phyloP scores from a whole-genome alignment of 176 grass and related monocot genomes.

The Echinochloa phyllopogon region DNA sequence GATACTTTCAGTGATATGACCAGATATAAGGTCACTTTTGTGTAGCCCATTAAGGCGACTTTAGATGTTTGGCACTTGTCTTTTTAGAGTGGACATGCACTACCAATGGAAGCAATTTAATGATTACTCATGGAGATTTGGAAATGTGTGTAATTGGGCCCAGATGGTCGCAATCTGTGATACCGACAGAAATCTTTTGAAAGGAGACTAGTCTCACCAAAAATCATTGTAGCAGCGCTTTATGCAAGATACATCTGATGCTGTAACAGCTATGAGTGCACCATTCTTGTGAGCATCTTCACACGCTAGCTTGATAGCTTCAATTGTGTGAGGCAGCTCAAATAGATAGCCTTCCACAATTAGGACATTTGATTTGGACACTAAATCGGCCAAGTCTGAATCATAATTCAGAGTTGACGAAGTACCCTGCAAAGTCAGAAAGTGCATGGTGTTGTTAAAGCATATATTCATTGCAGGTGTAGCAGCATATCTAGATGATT shows the following conservation, averaged over 20 bases:
- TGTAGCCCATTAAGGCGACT: background rate
- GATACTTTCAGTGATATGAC: conserved; percentile 17
- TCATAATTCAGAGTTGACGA: conserved; percentile 83
- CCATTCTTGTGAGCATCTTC: conserved; percentile 87
- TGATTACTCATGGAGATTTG: background rate
- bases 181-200: conserved; percentile 14
- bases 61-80: background rate
- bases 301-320: conserved; percentile 87
- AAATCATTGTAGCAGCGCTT: conserved; percentile 82
- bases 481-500: conserved; percentile 4
- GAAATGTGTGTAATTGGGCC: background rate
- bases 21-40: background rate
- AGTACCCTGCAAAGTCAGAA: conserved; percentile 65
- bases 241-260: conserved; percentile 94
- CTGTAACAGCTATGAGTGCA: conserved; percentile 80
- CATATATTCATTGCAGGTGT: background rate
- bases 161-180: conserved; percentile 7
- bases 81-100: conserved; percentile 1
- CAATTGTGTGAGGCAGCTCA: conserved; percentile 80
- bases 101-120: conserved; percentile 32
- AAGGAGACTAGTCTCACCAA: conserved; percentile 58
- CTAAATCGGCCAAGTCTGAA: conserved; percentile 66
- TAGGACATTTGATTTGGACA: conserved; percentile 85
- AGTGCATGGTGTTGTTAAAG: conserved; percentile 7
- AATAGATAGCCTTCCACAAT: conserved; percentile 93